Base-by-base conservation (phyloP, 306 rosid species). In the Castanospermum australe region DNA sequence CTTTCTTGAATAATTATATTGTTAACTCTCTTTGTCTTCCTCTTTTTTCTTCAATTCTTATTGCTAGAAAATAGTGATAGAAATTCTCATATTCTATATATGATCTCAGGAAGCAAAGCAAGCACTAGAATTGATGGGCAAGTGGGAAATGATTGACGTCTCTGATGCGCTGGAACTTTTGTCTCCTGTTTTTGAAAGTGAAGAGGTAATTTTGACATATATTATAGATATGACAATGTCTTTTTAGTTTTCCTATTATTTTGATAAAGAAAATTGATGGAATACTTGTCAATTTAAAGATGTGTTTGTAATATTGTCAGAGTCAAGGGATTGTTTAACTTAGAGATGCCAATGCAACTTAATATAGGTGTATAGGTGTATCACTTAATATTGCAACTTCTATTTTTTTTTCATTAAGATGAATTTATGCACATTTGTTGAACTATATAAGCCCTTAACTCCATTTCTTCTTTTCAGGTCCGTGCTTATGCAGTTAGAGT, bases 401-500 rank as follows among this genome's bases (percentile, higher is more conserved):
- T 41, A 45, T 25, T 20, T 39, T 51, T 33, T 39, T 44, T 47
- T 61, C 50, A 33, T 6, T 38, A 6, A 39, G 48, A 85, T 17
- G 36, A n/a, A 5, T 68, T 51, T 54, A 42, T 52, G 45, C 79
- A 41, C 52, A 67, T 67, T 64, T 78, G 12, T 41, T 55, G 22
- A 78, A 59, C 61, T 80, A 48, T 25, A 65, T 44, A 22, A 21
- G 77, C 78, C 38, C 63, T 57, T 67, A 33, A 33, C 39, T 57
- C 24, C 63, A 64, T 54, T 71, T 21, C 70, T 24, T 28, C 50
- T 70, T 86, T 63, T 76, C 87, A 95, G 99, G 99, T 95, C 70
- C 98, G 99, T 83, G 99, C 98, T 57, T 95, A 95, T 90, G 99
- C 99, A 44, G 99, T 95, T 84, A 91, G 98, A 76, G 94, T 95